phyloP scores from a whole-genome alignment of 768 basidiomycete species.

The Podaxis sp. region DNA sequence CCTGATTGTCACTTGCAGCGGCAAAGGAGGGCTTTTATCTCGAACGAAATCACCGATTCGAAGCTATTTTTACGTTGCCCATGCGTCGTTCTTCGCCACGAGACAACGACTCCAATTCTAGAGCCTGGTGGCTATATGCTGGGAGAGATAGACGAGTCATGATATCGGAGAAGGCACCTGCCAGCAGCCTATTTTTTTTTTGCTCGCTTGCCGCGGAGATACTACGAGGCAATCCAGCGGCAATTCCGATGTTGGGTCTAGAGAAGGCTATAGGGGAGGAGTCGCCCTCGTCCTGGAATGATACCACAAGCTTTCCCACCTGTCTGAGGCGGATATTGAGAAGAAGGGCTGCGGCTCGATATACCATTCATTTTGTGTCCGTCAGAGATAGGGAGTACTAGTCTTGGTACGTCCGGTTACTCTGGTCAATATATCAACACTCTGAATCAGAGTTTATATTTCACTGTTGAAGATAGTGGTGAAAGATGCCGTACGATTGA shows the following conservation, averaged over 20 bases:
- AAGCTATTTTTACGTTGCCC: background rate
- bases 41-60: background rate
- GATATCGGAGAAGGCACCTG: background rate
- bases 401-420: background rate
- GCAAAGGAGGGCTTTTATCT: background rate
- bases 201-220: conserved; percentile 1
- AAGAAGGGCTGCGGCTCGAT: background rate
- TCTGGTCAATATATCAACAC: background rate
- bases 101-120: background rate
- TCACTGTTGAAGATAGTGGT: background rate
- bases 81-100: background rate
- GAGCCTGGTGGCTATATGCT: background rate
- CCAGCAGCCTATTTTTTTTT: background rate
- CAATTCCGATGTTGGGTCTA: background rate
- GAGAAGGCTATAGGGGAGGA: background rate
- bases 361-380: background rate
- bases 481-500: background rate
- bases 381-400: background rate
- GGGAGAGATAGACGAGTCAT: background rate
- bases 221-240: background rate
- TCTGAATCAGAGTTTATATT: background rate
- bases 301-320: background rate
- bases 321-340: background rate
- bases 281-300: background rate
- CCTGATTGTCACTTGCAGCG: background rate